A percentile compares a stretch with the other conserved stretches of the same genome.
These are phyloP conservation scores for Stemphylium beticola DNA, from an alignment of 2,329 filamentous ascomycete genomes.

Conservation along the genomic window DNA sequence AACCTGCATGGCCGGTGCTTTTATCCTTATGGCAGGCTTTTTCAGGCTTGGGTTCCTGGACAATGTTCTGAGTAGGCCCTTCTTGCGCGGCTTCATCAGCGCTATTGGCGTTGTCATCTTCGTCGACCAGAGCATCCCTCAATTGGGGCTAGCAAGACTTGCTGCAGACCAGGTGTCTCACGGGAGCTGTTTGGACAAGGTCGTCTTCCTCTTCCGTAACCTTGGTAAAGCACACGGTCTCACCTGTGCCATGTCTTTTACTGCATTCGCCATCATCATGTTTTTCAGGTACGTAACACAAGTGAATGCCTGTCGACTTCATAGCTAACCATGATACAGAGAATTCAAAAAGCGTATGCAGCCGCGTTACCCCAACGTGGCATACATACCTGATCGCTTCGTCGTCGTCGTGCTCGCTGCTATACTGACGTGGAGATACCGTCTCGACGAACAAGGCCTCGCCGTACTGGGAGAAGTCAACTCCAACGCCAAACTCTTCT, in stretches of 20 bases:
- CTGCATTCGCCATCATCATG: conserved; percentile 89
- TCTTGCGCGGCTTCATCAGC: conserved; percentile 93
- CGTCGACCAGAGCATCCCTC: conserved; percentile 91
- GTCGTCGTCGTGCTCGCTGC: conserved; percentile 85
- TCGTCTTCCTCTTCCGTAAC: conserved; percentile 77
- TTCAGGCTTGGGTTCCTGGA: conserved; percentile 90
- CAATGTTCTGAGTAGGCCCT: conserved; percentile 90
- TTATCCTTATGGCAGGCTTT: conserved; percentile 85
- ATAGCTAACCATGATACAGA: conserved; percentile 53
- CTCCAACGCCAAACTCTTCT: conserved; percentile 73
- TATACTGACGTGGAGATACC: conserved; percentile 74
- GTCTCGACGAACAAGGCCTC: conserved; percentile 81
- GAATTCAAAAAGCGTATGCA: conserved; percentile 82
- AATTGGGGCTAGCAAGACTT: conserved; percentile 75
- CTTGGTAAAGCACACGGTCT: conserved; percentile 70
- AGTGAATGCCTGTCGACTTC: not conserved
- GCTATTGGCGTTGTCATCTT: conserved; percentile 96
- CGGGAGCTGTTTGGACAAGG: conserved; percentile 84
- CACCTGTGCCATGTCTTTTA: conserved; percentile 76
- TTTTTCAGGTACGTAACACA: conserved; percentile 69
- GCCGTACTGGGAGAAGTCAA: conserved; percentile 84
- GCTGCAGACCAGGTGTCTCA: conserved; percentile 77
- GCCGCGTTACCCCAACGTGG: conserved; percentile 77
- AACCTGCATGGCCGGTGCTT: conserved; percentile 83
- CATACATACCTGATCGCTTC: conserved; percentile 91